Conservation (phyloP, 441 rosid genomes). For the Eutrema salsugineum region DNA sequence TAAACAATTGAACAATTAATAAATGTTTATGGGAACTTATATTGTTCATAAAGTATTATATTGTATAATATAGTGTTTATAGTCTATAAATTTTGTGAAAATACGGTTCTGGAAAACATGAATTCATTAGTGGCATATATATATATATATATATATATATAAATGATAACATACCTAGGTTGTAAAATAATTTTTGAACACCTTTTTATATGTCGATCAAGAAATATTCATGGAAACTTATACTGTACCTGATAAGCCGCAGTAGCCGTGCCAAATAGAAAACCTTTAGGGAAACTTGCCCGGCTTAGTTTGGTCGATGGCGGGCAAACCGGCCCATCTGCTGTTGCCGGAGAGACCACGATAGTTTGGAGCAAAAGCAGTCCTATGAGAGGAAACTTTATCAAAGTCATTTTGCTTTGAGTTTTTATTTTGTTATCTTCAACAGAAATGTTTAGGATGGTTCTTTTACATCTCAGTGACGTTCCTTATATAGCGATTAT, state of each 20-base stretch:
- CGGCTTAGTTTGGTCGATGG: background rate
- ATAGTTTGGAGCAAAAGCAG: background rate
- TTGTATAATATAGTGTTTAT: no score
- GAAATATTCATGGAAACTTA: background rate
- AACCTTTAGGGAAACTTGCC: constrained; percentile 1
- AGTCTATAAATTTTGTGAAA: background rate
- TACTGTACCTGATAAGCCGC: constrained; percentile 5
- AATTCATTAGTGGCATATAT: background rate
- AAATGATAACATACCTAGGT: background rate
- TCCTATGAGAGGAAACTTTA: background rate
- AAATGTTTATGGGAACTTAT: background rate
- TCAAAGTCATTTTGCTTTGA: background rate
- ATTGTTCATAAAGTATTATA: no score
- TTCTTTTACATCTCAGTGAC: background rate
- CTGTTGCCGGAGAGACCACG: background rate
- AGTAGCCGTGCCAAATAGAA: constrained; percentile 6
- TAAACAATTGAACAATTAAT: no score
- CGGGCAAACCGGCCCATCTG: background rate
- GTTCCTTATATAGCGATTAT: background rate
- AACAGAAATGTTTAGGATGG: background rate
- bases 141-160: no score
- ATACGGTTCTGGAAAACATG: background rate
- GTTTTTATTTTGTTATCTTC: background rate
- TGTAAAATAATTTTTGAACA: no score
- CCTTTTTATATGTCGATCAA: background rate